phyloP scores from a whole-genome alignment of 352 stramenopile species.

The Pythium aquatile region DNA sequence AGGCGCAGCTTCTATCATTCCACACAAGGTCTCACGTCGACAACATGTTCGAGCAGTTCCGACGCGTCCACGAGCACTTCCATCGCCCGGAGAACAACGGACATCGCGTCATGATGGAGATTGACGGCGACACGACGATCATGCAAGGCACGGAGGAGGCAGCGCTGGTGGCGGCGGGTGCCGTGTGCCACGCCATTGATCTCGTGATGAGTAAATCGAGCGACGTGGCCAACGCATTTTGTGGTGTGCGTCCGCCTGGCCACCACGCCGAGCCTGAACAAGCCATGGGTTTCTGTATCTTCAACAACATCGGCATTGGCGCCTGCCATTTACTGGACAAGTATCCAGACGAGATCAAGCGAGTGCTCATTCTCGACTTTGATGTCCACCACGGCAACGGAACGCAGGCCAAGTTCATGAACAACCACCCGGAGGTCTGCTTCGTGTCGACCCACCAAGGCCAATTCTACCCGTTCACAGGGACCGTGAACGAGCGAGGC shows the following conservation, averaged over 20 bases:
- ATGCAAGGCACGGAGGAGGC: conserved; percentile 32
- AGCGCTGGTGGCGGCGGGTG: conserved; percentile 33
- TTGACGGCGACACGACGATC: conserved; percentile 42
- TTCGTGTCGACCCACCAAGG: conserved; percentile 42
- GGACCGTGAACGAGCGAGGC: conserved; percentile 45
- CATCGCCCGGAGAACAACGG: conserved; percentile 5
- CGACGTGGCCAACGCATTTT: conserved; percentile 39
- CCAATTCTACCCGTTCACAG: conserved; percentile 73
- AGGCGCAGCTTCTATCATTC: conserved; percentile 36
- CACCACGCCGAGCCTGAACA: conserved; percentile 75
- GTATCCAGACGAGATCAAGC: conserved; percentile 41
- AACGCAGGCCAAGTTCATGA: conserved; percentile 71
- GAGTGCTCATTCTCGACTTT: conserved; percentile 84
- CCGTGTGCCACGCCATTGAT: conserved; percentile 43
- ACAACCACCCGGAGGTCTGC: conserved; percentile 57
- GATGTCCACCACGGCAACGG: conserved; percentile 92
- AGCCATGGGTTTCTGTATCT: conserved; percentile 83
- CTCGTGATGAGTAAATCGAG: conserved; percentile 32
- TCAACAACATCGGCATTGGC: conserved; percentile 88
- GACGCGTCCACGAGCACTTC: conserved; percentile 1
- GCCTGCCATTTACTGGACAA: conserved; percentile 46
- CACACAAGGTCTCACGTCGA: conserved; percentile 35
- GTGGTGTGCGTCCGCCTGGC: conserved; percentile 71
- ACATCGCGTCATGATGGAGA: conserved; percentile 12
- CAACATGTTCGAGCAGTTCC: conserved; percentile 27